Base-by-base conservation (phyloP, 225 moss, liverwort and hornwort species). In the Sphagnum tenellum region DNA sequence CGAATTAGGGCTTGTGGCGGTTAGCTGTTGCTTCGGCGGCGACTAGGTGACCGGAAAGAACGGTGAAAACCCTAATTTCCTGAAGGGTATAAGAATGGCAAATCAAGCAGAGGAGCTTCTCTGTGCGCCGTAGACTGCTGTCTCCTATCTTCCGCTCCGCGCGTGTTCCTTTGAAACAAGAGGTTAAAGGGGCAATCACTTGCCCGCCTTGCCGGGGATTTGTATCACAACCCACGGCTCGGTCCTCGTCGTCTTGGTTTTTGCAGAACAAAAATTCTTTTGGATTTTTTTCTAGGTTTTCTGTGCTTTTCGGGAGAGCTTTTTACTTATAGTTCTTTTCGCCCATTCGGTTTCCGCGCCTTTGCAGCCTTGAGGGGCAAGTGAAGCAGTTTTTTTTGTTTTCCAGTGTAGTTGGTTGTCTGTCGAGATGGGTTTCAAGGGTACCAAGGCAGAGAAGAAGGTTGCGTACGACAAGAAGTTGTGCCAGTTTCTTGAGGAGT, bases 371-470 rank as follows among this genome's bases (percentile, higher is more conserved):
- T 29, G 29, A 29, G 29, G 29, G 29, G 29, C 29, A 1, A 29
- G 29, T 29, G 29, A 29, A 29, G 29, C 0, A 0, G 29, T 29
- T 29, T 29, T 29, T 29, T 29, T 29, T 29, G 29, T 29, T 29
- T 29, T 29, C 29, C 29, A 29, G 0, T 29, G 29, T 29, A 29
- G 29, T 29, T 29, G 29, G 29, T 29, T 29, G 29, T 5, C 29
- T 2, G 8, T 8, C 60, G 78, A 56, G 45, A 95, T 95, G 95
- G 95, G 92, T 64, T 92, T 92, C 78, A 95, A 95, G 89, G 89
- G 95, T 8, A 89, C 95, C 14, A 95, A 95, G 77, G 64, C 69
- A n/a, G 89, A 95, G 88, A 95, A 92, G 81, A 95, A 95, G 79
- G 4, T 59, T 9, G 62, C 66, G 0, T 95, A 92, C 48, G 92